phyloP scores from a whole-genome alignment of 2,329 filamentous ascomycete genomes.

The Pseudogymnoascus sp. region DNA sequence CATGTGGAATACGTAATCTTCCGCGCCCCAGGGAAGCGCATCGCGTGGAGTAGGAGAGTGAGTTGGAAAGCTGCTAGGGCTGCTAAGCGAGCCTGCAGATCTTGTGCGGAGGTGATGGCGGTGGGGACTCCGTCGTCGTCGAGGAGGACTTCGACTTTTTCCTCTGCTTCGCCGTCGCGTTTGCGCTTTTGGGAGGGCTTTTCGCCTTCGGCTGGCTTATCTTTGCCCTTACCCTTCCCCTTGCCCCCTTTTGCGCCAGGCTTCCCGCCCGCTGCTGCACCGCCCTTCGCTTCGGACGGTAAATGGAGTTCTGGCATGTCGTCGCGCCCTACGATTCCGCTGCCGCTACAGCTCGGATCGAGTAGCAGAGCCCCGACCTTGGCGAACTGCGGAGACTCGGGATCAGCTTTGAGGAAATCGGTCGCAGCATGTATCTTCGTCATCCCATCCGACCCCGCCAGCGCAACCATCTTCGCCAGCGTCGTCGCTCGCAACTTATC shows the following conservation, averaged over 20 bases:
- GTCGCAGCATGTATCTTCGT: slow-evolving; percentile 63
- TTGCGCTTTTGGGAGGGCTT: slow-evolving; percentile 24
- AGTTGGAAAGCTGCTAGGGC: slow-evolving; percentile 77
- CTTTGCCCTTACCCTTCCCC: slow-evolving; percentile 16
- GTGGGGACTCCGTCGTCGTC: slow-evolving; percentile 50
- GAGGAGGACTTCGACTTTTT: slow-evolving; percentile 32
- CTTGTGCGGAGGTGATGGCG: slow-evolving; percentile 42
- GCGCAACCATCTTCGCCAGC: slow-evolving; percentile 73
- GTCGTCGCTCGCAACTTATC: slow-evolving; percentile 63
- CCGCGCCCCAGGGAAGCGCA: slow-evolving; percentile 65
- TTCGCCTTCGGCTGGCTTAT: slow-evolving; percentile 12
- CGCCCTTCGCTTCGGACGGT: slow-evolving; percentile 30
- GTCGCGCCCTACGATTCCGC: slow-evolving; percentile 85
- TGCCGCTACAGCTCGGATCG: slow-evolving; percentile 92
- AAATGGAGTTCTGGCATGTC: slow-evolving; percentile 63
- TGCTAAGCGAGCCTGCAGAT: slow-evolving; percentile 55
- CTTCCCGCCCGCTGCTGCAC: slow-evolving; percentile 17
- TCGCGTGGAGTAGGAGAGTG: slow-evolving; percentile 71
- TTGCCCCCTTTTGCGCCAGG: slow-evolving; percentile 11
- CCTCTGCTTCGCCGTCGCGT: slow-evolving; percentile 18
- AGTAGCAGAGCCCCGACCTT: slow-evolving; percentile 76
- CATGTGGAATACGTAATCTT: slow-evolving; percentile 91
- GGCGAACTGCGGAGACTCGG: slow-evolving; percentile 48
- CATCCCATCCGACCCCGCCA: slow-evolving; percentile 59
- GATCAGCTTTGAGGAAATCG: slow-evolving; percentile 75